Evolutionary conservation across 192 early-diverging fungal species (phyloP).

Genomic region (Phycomyces nitens): DNA sequence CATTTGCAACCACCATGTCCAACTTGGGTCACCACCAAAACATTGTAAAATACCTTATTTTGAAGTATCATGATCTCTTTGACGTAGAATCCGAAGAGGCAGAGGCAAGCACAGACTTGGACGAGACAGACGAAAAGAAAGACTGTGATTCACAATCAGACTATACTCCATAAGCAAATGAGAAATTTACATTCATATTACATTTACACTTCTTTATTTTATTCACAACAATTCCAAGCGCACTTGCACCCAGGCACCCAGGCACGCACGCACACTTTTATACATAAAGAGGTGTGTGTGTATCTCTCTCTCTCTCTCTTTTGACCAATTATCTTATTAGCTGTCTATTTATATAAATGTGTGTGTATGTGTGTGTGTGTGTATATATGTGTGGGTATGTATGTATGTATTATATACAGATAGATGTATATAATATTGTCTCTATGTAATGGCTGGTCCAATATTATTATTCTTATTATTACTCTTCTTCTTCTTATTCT

Average conservation of each 20-base stretch:
- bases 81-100: conserved; percentile 61
- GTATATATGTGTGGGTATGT: no score
- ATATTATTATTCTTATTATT: background rate
- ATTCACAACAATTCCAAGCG: no score
- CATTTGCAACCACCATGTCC: conserved; percentile 63
- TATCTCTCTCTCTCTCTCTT: no score
- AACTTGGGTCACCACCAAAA: conserved; percentile 71
- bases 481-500: background rate
- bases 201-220: no score
- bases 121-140: conserved; percentile 7
- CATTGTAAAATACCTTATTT: conserved; percentile 68
- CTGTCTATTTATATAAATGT: no score
- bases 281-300: no score
- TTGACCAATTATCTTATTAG: no score
- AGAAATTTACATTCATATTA: no score
- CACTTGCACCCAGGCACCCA: no score
- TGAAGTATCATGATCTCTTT: conserved; percentile 77
- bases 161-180: background rate
- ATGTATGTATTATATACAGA: no score
- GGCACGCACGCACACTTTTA: no score
- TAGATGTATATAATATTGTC: background rate
- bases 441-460: conserved; percentile 8
- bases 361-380: no score
- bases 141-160: background rate
- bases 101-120: conserved; percentile 4